These are phyloP conservation scores for Peribolospora baueri DNA, from an alignment of 768 basidiomycete species.

Conservation along the genomic window DNA sequence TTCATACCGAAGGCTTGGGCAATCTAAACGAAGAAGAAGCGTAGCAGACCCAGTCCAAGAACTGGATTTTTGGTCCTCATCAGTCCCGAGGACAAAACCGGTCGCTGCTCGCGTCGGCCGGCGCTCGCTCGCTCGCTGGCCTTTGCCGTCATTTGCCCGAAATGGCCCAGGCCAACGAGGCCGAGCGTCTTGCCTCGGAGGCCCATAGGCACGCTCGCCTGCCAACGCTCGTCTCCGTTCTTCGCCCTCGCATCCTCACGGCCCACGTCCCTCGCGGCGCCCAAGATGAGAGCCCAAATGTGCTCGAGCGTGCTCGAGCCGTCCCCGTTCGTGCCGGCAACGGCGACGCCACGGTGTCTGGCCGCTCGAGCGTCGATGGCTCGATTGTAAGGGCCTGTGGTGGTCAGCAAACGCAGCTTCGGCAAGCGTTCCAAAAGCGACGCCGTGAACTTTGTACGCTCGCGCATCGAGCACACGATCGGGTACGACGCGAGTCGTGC, in stretches of 20 bases:
- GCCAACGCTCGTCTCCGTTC: conserved; percentile 30
- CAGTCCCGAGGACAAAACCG: not conserved
- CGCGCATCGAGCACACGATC: conserved; percentile 42
- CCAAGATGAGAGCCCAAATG: conserved; percentile 39
- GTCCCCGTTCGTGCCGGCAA: conserved; percentile 27
- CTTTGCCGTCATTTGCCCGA: conserved; percentile 31
- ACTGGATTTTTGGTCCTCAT: no score
- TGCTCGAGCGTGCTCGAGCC: conserved; percentile 34
- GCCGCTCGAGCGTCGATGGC: conserved; percentile 31
- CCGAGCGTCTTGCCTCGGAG: conserved; percentile 34
- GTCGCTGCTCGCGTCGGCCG: not conserved
- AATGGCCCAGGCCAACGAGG: conserved; percentile 35
- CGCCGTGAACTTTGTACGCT: conserved; percentile 34
- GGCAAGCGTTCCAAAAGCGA: conserved; percentile 32
- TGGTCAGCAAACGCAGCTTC: conserved; percentile 35
- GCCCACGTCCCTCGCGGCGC: conserved; percentile 28
- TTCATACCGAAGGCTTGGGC: conserved; percentile 36
- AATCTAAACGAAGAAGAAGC: conserved; percentile 20
- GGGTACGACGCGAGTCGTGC: conserved; percentile 29
- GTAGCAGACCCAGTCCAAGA: not conserved
- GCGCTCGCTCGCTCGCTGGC: conserved; percentile 16
- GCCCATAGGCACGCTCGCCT: conserved; percentile 29
- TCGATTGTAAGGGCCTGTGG: conserved; percentile 30
- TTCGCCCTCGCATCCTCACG: conserved; percentile 30
- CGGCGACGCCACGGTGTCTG: conserved; percentile 27